phyloP scores from a whole-genome alignment of 352 stramenopile species.

The Albugo candida region DNA sequence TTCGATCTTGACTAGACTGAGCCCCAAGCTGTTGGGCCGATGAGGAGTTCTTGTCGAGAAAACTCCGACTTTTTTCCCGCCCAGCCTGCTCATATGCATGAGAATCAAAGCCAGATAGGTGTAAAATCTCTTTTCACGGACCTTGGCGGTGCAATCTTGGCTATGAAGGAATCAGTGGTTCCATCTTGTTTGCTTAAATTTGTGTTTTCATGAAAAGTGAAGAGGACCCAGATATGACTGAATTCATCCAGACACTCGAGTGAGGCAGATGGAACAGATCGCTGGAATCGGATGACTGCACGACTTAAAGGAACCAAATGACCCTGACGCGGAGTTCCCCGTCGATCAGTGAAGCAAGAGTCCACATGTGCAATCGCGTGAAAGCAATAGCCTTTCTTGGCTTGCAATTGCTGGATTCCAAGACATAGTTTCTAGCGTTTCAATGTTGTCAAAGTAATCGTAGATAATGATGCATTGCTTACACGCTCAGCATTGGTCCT shows the following conservation, averaged over 20 bases:
- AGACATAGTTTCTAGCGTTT: slow-evolving; percentile 29
- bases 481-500: slow-evolving; percentile 61
- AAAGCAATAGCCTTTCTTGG: slow-evolving; percentile 42
- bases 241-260: slow-evolving; percentile 74
- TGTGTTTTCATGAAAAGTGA: slow-evolving; percentile 84
- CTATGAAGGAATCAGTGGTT: slow-evolving; percentile 40
- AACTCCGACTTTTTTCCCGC: slow-evolving; percentile 79
- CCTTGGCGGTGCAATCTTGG: slow-evolving; percentile 60
- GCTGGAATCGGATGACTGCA: slow-evolving; percentile 55
- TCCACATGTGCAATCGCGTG: slow-evolving; percentile 48
- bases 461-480: not conserved
- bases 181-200: slow-evolving; percentile 57
- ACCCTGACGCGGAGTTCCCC: slow-evolving; percentile 67
- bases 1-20: slow-evolving; percentile 84
- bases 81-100: slow-evolving; percentile 14
- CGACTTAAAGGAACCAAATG: slow-evolving; percentile 38
- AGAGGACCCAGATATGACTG: slow-evolving; percentile 81
- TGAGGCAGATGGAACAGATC: slow-evolving; percentile 41
- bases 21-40: slow-evolving; percentile 87
- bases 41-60: slow-evolving; percentile 95
- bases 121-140: slow-evolving; percentile 1
- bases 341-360: slow-evolving; percentile 75
- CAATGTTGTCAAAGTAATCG: not conserved
- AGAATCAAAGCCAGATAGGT: not conserved
- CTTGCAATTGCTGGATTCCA: slow-evolving; percentile 38